A percentile compares a stretch with the other conserved stretches of the same genome.
Conservation (phyloP, 1,284 basidiomycete genomes). For the Polyporus tsugae region DNA sequence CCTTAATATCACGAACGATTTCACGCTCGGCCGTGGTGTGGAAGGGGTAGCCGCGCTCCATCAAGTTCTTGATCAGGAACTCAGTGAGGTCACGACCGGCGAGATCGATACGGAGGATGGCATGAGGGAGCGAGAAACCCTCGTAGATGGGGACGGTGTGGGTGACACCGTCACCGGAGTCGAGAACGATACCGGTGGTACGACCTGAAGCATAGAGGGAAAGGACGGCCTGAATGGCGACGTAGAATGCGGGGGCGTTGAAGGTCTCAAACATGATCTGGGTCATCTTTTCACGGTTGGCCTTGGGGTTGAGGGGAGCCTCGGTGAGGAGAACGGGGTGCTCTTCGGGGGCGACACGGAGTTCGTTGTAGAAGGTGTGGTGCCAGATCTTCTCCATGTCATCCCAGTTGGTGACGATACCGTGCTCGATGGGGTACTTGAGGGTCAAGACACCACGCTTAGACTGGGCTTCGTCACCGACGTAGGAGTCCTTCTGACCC, state of each 20-base stretch:
- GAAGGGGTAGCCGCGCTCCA: constrained; percentile 95
- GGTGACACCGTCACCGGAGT: constrained; percentile 94
- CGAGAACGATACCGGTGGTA: constrained; percentile 92
- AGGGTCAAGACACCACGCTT: constrained; percentile 96
- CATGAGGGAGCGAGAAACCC: constrained; percentile 94
- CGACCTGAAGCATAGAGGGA: constrained; percentile 94
- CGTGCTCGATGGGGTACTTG: constrained; percentile 86
- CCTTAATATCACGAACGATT: constrained; percentile 98
- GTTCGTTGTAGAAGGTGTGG: constrained; percentile 91
- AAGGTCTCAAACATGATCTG: constrained; percentile 99
- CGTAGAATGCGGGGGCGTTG: constrained; percentile 94
- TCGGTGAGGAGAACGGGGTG: constrained; percentile 94
- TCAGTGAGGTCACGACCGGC: constrained; percentile 96
- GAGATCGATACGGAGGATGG: constrained; percentile 94
- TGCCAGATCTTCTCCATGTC: constrained; percentile 98
- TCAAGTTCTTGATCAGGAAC: constrained; percentile 92
- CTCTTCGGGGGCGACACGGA: constrained; percentile 88
- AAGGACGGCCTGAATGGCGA: constrained; percentile 92
- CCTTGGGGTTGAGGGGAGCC: constrained; percentile 94
- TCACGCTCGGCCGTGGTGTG: constrained; percentile 94
- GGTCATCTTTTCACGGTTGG: constrained; percentile 96
- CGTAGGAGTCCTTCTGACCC: constrained; percentile 90
- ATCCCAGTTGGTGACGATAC: constrained; percentile 97
- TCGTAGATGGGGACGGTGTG: constrained; percentile 97
- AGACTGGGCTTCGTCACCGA: constrained; percentile 93